phyloP scores from a whole-genome alignment of 345 rosid species.

The Gossypium thurberi region DNA sequence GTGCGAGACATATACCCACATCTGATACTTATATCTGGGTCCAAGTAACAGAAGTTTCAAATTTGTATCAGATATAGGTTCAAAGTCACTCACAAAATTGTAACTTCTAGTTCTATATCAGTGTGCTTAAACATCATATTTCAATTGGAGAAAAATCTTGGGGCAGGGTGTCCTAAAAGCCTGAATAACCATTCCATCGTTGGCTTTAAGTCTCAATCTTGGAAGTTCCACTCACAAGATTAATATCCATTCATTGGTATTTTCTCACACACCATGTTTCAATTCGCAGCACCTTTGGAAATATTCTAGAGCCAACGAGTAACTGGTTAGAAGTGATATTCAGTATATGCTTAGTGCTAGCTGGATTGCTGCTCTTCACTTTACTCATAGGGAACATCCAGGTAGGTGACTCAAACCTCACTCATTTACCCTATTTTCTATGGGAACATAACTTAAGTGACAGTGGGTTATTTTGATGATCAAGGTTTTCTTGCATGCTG shows the following conservation, averaged over 20 bases:
- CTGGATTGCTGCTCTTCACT: constrained; percentile 39
- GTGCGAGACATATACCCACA: no score
- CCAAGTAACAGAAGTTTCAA: no score
- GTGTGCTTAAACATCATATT: no score
- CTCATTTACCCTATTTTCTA: no score
- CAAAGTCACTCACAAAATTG: no score
- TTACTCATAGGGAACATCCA: constrained; percentile 22
- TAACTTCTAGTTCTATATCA: no score
- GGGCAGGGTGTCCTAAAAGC: neutral
- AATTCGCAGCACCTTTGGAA: constrained; percentile 45
- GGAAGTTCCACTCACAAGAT: neutral
- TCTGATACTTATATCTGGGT: no score
- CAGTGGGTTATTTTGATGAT: neutral
- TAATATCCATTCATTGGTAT: neutral
- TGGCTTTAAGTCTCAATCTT: neutral
- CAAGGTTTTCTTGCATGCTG: constrained; percentile 52
- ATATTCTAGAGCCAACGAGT: constrained; percentile 49
- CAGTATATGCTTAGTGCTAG: constrained; percentile 19
- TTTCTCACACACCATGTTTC: neutral
- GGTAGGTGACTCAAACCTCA: neutral
- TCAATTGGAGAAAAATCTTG: no score
- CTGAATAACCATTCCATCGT: neutral
- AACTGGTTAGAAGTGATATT: constrained; percentile 48
- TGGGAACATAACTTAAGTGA: neutral
- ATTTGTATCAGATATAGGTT: no score